Evolutionary conservation across 2,329 filamentous ascomycete genomes (phyloP), one percentile per base, ranked within the genome.

Genomic region (Mollisia scopiformis): DNA sequence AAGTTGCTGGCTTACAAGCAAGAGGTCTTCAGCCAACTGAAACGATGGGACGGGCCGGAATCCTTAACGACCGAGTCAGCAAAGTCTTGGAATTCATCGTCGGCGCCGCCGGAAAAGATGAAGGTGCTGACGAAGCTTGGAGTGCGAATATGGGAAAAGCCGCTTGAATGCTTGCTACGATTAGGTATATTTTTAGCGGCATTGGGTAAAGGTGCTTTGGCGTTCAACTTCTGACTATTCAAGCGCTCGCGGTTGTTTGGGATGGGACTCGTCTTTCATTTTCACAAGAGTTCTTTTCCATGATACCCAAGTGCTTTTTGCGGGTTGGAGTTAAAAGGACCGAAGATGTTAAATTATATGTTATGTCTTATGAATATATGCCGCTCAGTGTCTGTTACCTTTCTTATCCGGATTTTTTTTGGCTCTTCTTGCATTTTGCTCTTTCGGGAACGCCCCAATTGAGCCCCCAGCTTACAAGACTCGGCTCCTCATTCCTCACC

Each of bases 51-150:
- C 62, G 65, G 57, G 71, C 71, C 10, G 74, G 73, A 7, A 76
- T 76, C 33, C 59, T 77, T 41, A 77, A 77, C 53, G 75, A 77
- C 50, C 68, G 72, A 53, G 72, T 77, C 33, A 74, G 73, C 55
- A 74, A 74, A 53, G 73, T 77, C 14, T 66, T 77, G 35, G 75
- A 77, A 59, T 75, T 77, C 62, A 74, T 77, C 57, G 74, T 76
- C 13, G 75, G 75, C 5, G 71, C 70, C 13, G 75, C 74, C n/a
- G 75, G 75, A n/a, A 73, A 72, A 46, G 75, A 77, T 62, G 74
- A 76, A 50, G 71, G 73, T 30, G 74, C 72, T 37, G 75, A 76
- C 65, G 71, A 74, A 57, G 72, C 68, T 30, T 75, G 73, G 72
- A 70, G 69, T 58, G 62, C 62, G 6, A 68, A 61, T 35, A 62